Evolutionary conservation across 164 flowering plant genomes (phyloP).

Genomic region (Euptelea pleiosperma): DNA sequence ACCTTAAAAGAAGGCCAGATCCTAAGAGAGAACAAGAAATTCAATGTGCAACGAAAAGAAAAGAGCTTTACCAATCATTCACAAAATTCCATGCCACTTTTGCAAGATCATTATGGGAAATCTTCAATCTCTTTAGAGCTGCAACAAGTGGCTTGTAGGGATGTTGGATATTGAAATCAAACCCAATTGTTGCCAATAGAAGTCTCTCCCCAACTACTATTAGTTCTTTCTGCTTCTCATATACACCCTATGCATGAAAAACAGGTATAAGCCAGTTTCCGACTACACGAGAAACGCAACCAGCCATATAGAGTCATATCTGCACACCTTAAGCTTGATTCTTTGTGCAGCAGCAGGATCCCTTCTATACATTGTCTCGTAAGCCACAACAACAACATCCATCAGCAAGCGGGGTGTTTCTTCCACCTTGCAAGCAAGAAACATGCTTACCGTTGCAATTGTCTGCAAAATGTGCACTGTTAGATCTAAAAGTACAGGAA

Average conservation of each 20-base stretch:
- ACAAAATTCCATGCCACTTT: conserved; percentile 71
- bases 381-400: conserved; percentile 51
- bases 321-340: conserved; percentile 47
- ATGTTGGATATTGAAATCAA: conserved; percentile 53
- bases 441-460: conserved; percentile 59
- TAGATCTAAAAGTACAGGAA: neutral
- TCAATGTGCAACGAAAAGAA: conserved; percentile 6
- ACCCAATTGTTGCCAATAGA: conserved; percentile 49
- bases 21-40: neutral
- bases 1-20: neutral
- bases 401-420: conserved; percentile 52
- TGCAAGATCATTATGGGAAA: conserved; percentile 34
- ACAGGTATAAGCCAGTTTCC: conserved; percentile 4
- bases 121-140: conserved; percentile 45
- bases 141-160: conserved; percentile 65
- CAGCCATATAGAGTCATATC: conserved; percentile 5
- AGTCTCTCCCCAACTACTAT: conserved; percentile 50
- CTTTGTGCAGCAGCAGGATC: conserved; percentile 49
- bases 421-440: conserved; percentile 63
- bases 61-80: conserved; percentile 50
- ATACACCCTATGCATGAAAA: conserved; percentile 39
- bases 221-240: conserved; percentile 54
- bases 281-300: neutral
- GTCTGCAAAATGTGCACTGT: conserved; percentile 34
- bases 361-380: conserved; percentile 41